phyloP scores from a whole-genome alignment of 1,139 yeast species.

The Debaryomyces sp. region DNA sequence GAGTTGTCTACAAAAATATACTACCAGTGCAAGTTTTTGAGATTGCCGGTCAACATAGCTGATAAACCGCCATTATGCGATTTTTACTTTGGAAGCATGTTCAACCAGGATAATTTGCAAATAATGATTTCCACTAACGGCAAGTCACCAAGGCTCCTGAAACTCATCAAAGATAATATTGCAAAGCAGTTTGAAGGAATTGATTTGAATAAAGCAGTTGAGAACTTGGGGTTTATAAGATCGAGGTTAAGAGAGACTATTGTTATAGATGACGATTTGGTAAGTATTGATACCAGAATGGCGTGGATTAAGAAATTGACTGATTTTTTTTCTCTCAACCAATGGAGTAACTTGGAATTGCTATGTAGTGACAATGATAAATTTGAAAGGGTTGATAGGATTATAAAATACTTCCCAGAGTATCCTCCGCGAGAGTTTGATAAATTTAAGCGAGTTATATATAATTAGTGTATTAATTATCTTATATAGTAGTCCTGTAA shows the following conservation, averaged over 20 bases:
- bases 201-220: constrained; percentile 60
- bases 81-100: constrained; percentile 83
- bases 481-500: neutral
- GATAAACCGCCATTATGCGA: constrained; percentile 87
- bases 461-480: constrained; percentile 1
- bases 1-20: constrained; percentile 60
- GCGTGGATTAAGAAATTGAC: constrained; percentile 70
- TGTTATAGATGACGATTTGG: constrained; percentile 48
- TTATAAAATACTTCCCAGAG: constrained; percentile 40
- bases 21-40: constrained; percentile 53
- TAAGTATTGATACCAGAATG: constrained; percentile 66
- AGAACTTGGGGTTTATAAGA: constrained; percentile 62
- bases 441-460: constrained; percentile 24
- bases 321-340: constrained; percentile 57
- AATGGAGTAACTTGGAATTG: constrained; percentile 56
- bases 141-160: constrained; percentile 75
- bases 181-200: constrained; percentile 46
- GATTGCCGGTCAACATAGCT: constrained; percentile 78
- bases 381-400: constrained; percentile 25
- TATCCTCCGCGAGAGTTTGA: constrained; percentile 42
- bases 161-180: constrained; percentile 62
- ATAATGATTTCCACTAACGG: constrained; percentile 87
- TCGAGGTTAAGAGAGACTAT: constrained; percentile 48
- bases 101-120: constrained; percentile 75
- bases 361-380: constrained; percentile 13